Conservation (phyloP, 2,329 filamentous ascomycete genomes). For the Coniella vitis region DNA sequence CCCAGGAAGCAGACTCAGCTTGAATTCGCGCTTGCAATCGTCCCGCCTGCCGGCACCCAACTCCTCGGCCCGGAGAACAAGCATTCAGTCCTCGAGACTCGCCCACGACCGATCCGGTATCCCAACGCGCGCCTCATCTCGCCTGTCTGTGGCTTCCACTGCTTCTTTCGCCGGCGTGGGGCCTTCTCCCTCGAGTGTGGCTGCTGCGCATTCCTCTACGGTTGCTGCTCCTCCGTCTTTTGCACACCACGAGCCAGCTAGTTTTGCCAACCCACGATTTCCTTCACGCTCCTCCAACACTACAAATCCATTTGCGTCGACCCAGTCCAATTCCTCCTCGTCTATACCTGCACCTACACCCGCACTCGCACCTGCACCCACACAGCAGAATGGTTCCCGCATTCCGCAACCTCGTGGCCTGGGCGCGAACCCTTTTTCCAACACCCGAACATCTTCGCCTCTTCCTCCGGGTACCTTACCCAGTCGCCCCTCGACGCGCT, state of each 20-base stretch:
- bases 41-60: constrained; percentile 6
- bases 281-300: constrained; percentile 16
- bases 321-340: not conserved
- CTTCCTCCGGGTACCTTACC: constrained; percentile 13
- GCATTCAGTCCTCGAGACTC: constrained; percentile 6
- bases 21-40: constrained; percentile 8
- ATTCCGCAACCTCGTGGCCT: constrained; percentile 13
- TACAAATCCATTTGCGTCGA: constrained; percentile 19
- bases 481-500: constrained; percentile 15
- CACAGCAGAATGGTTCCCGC: constrained; percentile 8
- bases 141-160: constrained; percentile 30
- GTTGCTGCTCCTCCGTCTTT: too few relatives aligned
- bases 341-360: too few relatives aligned
- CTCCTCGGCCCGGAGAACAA: constrained; percentile 3
- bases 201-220: constrained; percentile 17
- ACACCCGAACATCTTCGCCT: constrained; percentile 8
- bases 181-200: constrained; percentile 37
- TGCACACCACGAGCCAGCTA: constrained; percentile 36
- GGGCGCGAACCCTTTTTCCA: constrained; percentile 14
- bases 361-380: not conserved
- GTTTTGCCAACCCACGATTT: constrained; percentile 45
- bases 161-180: constrained; percentile 24
- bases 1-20: constrained; percentile 3
- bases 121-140: constrained; percentile 28
- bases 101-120: constrained; percentile 23